A percentile compares a stretch with the other conserved stretches of the same genome.
These are phyloP conservation scores for Wallacemonas collosoma DNA, from an alignment of 208 protist species.

Conservation along the genomic window DNA sequence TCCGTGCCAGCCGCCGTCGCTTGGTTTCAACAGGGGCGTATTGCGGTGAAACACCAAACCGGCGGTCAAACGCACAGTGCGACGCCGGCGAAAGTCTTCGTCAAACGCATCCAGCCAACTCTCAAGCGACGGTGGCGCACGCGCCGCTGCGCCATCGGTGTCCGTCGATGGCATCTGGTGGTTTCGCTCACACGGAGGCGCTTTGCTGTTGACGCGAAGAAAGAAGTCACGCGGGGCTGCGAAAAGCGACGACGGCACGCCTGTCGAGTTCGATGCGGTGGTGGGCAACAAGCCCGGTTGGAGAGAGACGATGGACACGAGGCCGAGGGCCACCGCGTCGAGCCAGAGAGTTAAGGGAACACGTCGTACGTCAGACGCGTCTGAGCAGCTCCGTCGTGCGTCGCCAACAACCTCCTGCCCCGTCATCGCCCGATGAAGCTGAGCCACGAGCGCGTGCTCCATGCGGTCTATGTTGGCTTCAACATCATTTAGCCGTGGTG, in stretches of 20 bases:
- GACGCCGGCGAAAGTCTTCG: neutral
- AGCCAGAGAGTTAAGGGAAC: conserved; percentile 13
- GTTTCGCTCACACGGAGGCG: no score
- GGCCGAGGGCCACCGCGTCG: neutral
- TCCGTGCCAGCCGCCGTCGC: conserved; percentile 9
- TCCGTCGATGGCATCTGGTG: no score
- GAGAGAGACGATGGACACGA: neutral
- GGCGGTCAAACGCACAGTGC: neutral
- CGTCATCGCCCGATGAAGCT: neutral
- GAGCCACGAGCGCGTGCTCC: neutral
- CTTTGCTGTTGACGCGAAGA: neutral
- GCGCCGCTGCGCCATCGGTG: no score
- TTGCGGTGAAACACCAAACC: conserved; percentile 3
- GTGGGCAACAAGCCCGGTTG: conserved; percentile 5
- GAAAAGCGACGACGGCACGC: neutral
- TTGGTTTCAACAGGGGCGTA: neutral
- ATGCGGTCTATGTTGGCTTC: neutral
- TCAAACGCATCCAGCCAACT: neutral
- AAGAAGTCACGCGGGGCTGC: neutral
- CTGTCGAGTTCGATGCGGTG: neutral
- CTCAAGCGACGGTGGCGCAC: neutral
- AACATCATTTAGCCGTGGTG: neutral
- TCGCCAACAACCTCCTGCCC: neutral
- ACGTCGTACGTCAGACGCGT: neutral
- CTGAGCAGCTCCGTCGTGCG: neutral